Conservation (phyloP, 2,329 filamentous ascomycete species). For the Taxawa tesnikishii region DNA sequence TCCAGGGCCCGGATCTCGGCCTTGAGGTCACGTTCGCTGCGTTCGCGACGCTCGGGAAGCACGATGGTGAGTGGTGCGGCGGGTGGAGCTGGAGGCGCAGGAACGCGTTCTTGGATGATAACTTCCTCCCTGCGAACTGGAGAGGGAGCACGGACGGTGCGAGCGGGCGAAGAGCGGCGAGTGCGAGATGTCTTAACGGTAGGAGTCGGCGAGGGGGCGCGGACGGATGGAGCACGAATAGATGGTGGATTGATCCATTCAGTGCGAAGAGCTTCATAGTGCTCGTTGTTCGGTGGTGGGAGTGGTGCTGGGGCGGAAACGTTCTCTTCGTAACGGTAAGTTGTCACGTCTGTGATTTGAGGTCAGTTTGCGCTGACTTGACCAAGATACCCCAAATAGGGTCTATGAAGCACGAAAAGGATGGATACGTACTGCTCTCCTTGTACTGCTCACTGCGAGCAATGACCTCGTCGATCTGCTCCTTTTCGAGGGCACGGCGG, state of each 20-base stretch:
- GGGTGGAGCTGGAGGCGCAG: conserved; percentile 6
- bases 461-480: conserved; percentile 85
- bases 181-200: conserved; percentile 16
- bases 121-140: conserved; percentile 8
- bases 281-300: conserved; percentile 12
- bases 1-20: conserved; percentile 63
- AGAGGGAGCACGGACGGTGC: conserved; percentile 11
- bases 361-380: conserved; percentile 11
- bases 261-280: conserved; percentile 21
- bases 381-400: no score
- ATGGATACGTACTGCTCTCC: conserved; percentile 25
- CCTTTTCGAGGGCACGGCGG: conserved; percentile 71
- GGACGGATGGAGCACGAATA: conserved; percentile 12
- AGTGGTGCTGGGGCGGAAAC: conserved; percentile 13
- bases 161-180: conserved; percentile 11
- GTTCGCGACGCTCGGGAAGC: conserved; percentile 31
- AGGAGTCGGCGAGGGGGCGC: no score
- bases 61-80: conserved; percentile 23
- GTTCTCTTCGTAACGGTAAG: conserved; percentile 21
- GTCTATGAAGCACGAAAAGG: background rate
- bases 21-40: conserved; percentile 52
- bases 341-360: conserved; percentile 19
- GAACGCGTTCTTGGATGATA: conserved; percentile 15
- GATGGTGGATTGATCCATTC: conserved; percentile 27
- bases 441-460: conserved; percentile 66